Base-by-base conservation (phyloP, 352 stramenopile genomes). In the Globisporangium sylvaticum region DNA sequence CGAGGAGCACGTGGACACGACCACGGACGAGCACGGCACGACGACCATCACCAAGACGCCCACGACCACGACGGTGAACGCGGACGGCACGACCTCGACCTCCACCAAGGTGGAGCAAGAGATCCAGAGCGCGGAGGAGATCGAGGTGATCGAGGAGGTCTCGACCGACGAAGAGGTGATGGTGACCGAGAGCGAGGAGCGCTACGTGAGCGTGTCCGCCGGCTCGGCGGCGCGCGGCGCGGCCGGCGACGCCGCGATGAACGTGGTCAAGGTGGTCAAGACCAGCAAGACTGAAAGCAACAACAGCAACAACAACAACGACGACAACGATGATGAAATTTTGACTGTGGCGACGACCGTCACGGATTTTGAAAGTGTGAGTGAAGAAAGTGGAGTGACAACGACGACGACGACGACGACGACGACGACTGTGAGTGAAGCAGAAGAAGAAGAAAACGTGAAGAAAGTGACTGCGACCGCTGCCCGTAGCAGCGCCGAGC, bases 401-500 rank as follows among this genome's bases (percentile, higher is more conserved):
- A 76, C 62, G 61, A 58, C 31, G 74, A 71, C 62, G 70, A 70
- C 57, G 58, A 75, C 44, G 58, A 79, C 58, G 53, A 67, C 72
- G 65, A 67, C 18, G 52, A 76, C 65, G 42, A 67, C 68, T 42
- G 66, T 75, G 64, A 78, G 71, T 58, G 73, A 79, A n/a, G 29
- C 46, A 59, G 29, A 25, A 58, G 31, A 18, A 12, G 29, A 57
- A 46, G 63, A 64, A 52, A 56, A 31, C 15, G 32, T 34, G 27
- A 54, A 61, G 37, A 44, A 22, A 20, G 25, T 29, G 46, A 44
- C 14, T 24, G 54, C 14, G 37, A 63, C 56, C 1, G 48, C 48
- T 44, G 37, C 37, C 1, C 10, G 12, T 20, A 44, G 37, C 24
- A 34, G 24, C 10, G 10, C n/a, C 14, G 58, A 70, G 59, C 58